These are phyloP conservation scores for Zea luxurians DNA, from an alignment of 176 grass and related monocot genomes.

Conservation along the genomic window DNA sequence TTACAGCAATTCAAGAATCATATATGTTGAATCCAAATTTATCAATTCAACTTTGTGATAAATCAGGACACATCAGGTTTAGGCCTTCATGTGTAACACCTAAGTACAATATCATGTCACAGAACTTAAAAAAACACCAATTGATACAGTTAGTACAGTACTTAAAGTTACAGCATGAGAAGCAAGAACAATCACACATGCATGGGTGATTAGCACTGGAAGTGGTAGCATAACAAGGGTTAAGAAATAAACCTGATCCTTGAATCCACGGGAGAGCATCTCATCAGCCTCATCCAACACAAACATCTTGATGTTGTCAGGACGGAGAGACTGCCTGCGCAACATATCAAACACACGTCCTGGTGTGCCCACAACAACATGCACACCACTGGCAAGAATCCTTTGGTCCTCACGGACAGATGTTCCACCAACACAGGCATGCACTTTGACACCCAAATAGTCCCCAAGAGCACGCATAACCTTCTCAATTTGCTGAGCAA, in stretches of 20 bases:
- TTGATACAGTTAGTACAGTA: background rate
- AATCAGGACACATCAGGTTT: background rate
- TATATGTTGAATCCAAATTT: background rate
- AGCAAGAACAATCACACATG: background rate
- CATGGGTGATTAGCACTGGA: background rate
- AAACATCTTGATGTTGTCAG: constrained; percentile 79
- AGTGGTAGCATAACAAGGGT: too few relatives aligned
- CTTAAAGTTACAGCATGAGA: background rate
- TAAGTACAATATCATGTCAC: background rate
- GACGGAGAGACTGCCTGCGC: constrained; percentile 63
- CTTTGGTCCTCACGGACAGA: constrained; percentile 77
- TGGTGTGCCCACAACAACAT: constrained; percentile 84
- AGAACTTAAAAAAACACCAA: background rate
- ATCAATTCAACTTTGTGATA: background rate
- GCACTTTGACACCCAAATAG: constrained; percentile 80
- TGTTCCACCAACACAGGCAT: constrained; percentile 86
- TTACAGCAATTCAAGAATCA: background rate
- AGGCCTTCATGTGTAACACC: background rate
- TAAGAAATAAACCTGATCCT: constrained; percentile 67
- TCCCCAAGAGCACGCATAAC: constrained; percentile 89
- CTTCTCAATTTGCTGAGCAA: constrained; percentile 84
- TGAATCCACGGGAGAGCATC: constrained; percentile 84
- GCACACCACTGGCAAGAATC: constrained; percentile 79
- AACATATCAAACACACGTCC: constrained; percentile 83
- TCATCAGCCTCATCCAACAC: constrained; percentile 90